phyloP scores from a whole-genome alignment of 805 yeast species.

The Wickerhamiella sergipiensis region DNA sequence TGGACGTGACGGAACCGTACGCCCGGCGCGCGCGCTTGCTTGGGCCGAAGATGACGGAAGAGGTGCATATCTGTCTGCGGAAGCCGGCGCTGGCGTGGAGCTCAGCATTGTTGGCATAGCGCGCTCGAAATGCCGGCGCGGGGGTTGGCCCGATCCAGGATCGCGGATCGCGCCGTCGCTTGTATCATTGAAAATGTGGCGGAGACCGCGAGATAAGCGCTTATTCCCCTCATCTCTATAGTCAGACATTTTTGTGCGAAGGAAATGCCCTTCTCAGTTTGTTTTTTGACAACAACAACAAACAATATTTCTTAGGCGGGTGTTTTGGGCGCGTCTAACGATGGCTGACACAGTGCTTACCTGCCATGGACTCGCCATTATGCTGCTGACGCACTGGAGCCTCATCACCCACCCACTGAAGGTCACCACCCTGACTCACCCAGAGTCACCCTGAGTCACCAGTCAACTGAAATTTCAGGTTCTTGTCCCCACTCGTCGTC shows the following conservation, averaged over 20 bases:
- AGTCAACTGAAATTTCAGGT: not conserved
- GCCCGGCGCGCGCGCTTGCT: not conserved
- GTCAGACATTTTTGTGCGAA: not conserved
- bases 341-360: too few species aligned
- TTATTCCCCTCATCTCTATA: not conserved
- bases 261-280: not conserved
- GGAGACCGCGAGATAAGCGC: not conserved
- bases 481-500: not conserved
- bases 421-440: too few species aligned
- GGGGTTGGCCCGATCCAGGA: not conserved
- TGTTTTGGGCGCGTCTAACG: too few species aligned
- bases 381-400: too few species aligned
- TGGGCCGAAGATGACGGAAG: not conserved
- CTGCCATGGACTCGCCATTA: too few species aligned
- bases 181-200: not conserved
- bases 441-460: too few species aligned
- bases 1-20: too few species aligned
- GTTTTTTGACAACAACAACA: not conserved
- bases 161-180: not conserved
- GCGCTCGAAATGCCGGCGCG: not conserved
- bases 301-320: too few species aligned
- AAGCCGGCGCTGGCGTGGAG: not conserved
- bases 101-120: not conserved
- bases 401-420: too few species aligned
- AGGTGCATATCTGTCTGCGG: not conserved